Conservation (phyloP, 805 yeast species). For the Kuraishia piskuri region DNA sequence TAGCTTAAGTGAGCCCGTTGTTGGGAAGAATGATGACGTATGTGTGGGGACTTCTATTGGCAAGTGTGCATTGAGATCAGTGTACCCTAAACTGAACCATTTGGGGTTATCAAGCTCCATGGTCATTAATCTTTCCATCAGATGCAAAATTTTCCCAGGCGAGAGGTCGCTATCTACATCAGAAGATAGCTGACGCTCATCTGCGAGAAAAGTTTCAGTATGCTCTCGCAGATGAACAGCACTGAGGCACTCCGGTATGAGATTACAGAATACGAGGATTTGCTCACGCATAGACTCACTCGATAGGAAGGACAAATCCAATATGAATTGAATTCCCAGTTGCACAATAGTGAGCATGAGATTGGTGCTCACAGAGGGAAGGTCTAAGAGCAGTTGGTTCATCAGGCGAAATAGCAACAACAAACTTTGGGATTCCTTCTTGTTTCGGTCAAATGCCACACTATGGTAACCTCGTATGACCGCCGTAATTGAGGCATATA, state of each 20-base stretch:
- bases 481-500: not conserved
- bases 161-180: not conserved
- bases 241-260: constrained; percentile 31
- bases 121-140: constrained; percentile 13
- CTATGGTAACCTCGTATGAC: not conserved
- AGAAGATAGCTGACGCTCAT: not conserved
- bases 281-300: constrained; percentile 35
- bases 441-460: constrained; percentile 1
- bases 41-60: constrained; percentile 3
- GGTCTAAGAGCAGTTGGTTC: constrained; percentile 34
- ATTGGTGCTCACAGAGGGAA: constrained; percentile 30
- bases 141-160: not conserved
- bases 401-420: constrained; percentile 30
- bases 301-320: constrained; percentile 29
- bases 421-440: constrained; percentile 16
- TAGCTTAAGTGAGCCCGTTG: not conserved
- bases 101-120: not conserved
- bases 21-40: constrained; percentile 4
- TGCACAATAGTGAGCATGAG: constrained; percentile 28
- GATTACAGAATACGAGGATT: constrained; percentile 33
- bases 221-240: constrained; percentile 18
- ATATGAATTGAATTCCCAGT: constrained; percentile 27
- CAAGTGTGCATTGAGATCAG: constrained; percentile 6
- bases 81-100: not conserved
- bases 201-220: not conserved